Conservation (phyloP, 345 rosid species). For the Bretschneidera sinensis region DNA sequence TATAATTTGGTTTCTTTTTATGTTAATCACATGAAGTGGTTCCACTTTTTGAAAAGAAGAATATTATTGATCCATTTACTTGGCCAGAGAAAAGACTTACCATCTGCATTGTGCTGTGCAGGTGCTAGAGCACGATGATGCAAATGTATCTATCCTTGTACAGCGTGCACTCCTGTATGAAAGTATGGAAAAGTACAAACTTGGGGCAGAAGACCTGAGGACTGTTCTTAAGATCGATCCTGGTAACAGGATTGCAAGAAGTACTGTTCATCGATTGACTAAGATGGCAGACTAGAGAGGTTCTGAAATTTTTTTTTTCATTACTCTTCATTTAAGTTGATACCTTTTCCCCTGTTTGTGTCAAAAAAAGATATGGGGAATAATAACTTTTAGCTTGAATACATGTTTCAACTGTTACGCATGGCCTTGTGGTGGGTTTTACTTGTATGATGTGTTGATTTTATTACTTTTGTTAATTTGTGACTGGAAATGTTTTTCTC, state of each 20-base stretch:
- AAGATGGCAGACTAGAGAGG: constrained; percentile 61
- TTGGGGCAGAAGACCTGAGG: constrained; percentile 95
- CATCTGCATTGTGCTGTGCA: constrained; percentile 21
- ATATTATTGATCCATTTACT: neutral
- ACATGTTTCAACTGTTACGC: constrained; percentile 1
- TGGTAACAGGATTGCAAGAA: constrained; percentile 78
- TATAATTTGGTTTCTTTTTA: neutral
- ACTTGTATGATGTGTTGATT: constrained; percentile 17
- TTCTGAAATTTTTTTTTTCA: constrained; percentile 3
- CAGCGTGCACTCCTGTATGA: constrained; percentile 95
- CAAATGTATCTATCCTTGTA: constrained; percentile 66
- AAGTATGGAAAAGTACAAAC: constrained; percentile 97
- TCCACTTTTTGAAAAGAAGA: too few relatives aligned
- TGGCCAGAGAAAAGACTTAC: neutral
- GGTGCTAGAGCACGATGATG: constrained; percentile 72
- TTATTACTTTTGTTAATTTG: constrained; percentile 3
- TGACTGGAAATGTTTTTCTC: constrained; percentile 2
- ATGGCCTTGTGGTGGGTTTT: constrained; percentile 11
- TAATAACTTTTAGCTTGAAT: constrained; percentile 1
- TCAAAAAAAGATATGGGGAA: constrained; percentile 15
- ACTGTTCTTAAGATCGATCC: constrained; percentile 91
- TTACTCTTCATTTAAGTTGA: constrained; percentile 10
- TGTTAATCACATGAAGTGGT: too few relatives aligned
- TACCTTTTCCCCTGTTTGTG: constrained; percentile 2
- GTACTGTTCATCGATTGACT: constrained; percentile 87